Conservation (phyloP, 2,329 filamentous ascomycete genomes). For the Orbilia brochopaga region DNA sequence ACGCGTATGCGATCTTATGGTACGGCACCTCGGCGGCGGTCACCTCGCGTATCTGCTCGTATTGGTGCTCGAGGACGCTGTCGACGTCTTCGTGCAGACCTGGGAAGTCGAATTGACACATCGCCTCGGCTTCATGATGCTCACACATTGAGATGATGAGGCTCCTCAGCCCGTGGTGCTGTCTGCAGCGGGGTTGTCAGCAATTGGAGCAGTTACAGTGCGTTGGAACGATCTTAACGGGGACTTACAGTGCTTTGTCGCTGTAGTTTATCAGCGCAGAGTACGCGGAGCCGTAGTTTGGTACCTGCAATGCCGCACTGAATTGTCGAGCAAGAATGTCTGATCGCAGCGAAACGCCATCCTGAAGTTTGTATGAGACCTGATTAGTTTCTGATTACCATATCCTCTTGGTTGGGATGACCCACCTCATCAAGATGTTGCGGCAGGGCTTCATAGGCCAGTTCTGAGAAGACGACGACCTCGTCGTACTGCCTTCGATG, state of each 20-base stretch:
- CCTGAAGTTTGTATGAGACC: constrained; percentile 55
- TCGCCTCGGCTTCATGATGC: constrained; percentile 68
- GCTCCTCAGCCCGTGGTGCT: constrained; percentile 72
- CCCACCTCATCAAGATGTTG: constrained; percentile 36
- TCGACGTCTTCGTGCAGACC: constrained; percentile 80
- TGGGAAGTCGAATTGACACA: constrained; percentile 79
- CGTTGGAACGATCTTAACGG: constrained; percentile 54
- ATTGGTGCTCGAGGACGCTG: constrained; percentile 74
- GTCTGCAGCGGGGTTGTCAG: constrained; percentile 57
- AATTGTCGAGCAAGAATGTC: constrained; percentile 86
- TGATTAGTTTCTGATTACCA: constrained; percentile 51
- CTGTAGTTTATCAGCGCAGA: constrained; percentile 75
- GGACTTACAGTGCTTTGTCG: constrained; percentile 66
- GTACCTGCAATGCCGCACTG: constrained; percentile 77
- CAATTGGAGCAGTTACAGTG: not conserved
- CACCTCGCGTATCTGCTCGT: constrained; percentile 71
- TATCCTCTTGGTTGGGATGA: not conserved
- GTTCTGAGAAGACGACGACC: constrained; percentile 72
- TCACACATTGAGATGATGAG: constrained; percentile 74
- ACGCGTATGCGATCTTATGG: constrained; percentile 88
- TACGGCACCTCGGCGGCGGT: constrained; percentile 70
- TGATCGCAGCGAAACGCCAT: constrained; percentile 61
- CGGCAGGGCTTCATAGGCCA: constrained; percentile 28
- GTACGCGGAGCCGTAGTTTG: constrained; percentile 82
- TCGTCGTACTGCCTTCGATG: constrained; percentile 76